Conservation (phyloP, 768 basidiomycete species). For the Leucosporidium yakuticum region DNA sequence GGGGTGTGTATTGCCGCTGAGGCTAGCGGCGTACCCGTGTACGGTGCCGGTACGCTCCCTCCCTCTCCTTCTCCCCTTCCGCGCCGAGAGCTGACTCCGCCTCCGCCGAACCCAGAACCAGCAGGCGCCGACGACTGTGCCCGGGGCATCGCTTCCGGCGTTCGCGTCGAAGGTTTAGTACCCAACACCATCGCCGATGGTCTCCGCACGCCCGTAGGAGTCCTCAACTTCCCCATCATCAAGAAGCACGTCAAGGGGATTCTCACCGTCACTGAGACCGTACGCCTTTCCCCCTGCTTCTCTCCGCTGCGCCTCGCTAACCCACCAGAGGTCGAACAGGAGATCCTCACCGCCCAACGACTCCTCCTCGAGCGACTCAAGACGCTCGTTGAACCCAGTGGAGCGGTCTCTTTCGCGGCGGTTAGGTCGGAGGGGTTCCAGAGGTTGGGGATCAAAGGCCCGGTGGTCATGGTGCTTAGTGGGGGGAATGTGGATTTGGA, state of each 20-base stretch:
- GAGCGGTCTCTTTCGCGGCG: conserved; percentile 38
- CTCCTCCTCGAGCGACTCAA: conserved; percentile 39
- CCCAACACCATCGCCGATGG: conserved; percentile 40
- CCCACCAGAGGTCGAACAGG: not conserved
- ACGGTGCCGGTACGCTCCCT: conserved; percentile 9
- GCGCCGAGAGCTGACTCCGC: conserved; percentile 15
- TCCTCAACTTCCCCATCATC: conserved; percentile 18
- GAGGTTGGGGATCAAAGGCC: not conserved
- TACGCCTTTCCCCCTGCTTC: too few species aligned
- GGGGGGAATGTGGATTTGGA: conserved; percentile 2
- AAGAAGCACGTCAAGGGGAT: conserved; percentile 34
- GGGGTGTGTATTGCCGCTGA: conserved; percentile 27
- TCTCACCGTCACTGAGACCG: conserved; percentile 35
- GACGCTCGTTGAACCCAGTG: conserved; percentile 38
- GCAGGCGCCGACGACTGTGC: conserved; percentile 39
- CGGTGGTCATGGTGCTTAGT: not conserved
- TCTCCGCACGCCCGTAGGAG: conserved; percentile 36
- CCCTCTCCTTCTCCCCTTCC: conserved; percentile 23
- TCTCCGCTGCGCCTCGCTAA: not conserved
- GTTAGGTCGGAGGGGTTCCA: conserved; percentile 30
- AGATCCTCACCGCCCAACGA: conserved; percentile 37
- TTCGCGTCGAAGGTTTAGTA: conserved; percentile 31
- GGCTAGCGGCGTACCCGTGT: not conserved
- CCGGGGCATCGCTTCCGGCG: conserved; percentile 33
- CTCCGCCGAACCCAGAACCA: conserved; percentile 34